Evolutionary conservation across 108 stramenopile species (phyloP).

Genomic region (Aureococcus anophagefferens): DNA sequence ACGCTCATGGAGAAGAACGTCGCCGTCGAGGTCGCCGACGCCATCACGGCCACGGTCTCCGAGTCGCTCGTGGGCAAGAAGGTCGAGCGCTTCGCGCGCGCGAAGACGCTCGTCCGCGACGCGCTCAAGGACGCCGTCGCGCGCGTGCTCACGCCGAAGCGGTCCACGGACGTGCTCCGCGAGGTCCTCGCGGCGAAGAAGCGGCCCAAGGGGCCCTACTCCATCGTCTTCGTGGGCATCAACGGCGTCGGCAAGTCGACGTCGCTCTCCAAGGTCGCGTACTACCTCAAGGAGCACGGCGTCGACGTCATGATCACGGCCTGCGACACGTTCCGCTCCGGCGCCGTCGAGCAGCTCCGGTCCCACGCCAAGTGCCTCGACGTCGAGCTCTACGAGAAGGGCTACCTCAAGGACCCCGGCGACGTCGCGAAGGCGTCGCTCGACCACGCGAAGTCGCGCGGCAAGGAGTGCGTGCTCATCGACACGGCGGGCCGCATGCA

Average conservation of each 20-base stretch:
- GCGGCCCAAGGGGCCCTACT: conserved; percentile 50
- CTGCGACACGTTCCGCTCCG: conserved; percentile 94
- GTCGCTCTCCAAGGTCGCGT: conserved; percentile 43
- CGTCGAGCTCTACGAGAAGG: conserved; percentile 80
- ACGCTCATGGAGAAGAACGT: conserved; percentile 78
- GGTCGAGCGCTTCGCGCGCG: conserved; percentile 22
- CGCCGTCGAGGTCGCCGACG: conserved; percentile 61
- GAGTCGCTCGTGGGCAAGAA: conserved; percentile 31
- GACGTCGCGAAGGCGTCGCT: conserved; percentile 78
- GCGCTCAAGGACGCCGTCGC: conserved; percentile 31
- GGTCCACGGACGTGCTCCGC: conserved; percentile 18
- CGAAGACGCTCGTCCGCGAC: conserved; percentile 23
- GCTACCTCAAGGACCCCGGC: conserved; percentile 85
- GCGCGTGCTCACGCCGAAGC: conserved; percentile 38
- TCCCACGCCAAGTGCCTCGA: conserved; percentile 79
- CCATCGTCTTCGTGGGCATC: conserved; percentile 87
- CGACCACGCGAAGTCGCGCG: conserved; percentile 61
- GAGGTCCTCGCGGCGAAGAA: conserved; percentile 13
- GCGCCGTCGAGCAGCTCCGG: conserved; percentile 90
- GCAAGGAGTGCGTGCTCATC: conserved; percentile 81
- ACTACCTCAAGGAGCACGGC: conserved; percentile 49
- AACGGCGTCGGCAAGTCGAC: conserved; percentile 70
- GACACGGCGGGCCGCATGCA: conserved; percentile 97
- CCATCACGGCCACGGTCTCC: conserved; percentile 30
- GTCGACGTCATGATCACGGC: conserved; percentile 59